Percentiles rank a stretch among this genome's conserved stretches.
Conservation (phyloP, 1,284 basidiomycete species). For the Cutaneotrichosporon spelunceum region DNA sequence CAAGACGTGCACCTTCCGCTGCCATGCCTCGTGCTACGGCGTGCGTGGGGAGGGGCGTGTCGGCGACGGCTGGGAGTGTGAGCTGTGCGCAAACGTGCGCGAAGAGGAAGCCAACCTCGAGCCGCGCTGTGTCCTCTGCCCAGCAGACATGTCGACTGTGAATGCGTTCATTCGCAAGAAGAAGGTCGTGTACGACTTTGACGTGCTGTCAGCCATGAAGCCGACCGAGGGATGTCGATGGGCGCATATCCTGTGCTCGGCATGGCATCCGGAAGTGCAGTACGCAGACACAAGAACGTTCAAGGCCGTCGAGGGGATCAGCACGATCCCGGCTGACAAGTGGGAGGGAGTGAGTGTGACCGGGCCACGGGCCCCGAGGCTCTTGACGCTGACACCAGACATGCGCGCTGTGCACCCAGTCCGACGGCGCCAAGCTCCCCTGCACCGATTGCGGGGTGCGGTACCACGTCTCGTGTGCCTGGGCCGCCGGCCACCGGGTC, state of each 20-base stretch:
- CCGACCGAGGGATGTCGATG: slow-evolving; percentile 92
- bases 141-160: slow-evolving; percentile 30
- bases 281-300: slow-evolving; percentile 71
- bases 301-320: slow-evolving; percentile 81
- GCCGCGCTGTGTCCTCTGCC: slow-evolving; percentile 52
- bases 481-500: slow-evolving; percentile 73
- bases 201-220: slow-evolving; percentile 78
- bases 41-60: slow-evolving; percentile 59
- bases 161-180: slow-evolving; percentile 32
- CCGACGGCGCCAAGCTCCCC: slow-evolving; percentile 73
- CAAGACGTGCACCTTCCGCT: slow-evolving; percentile 68
- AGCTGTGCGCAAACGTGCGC: slow-evolving; percentile 76
- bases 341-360: slow-evolving; percentile 38
- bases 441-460: slow-evolving; percentile 77
- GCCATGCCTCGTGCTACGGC: slow-evolving; percentile 71
- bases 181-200: slow-evolving; percentile 58
- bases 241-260: slow-evolving; percentile 84
- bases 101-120: slow-evolving; percentile 67
- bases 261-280: slow-evolving; percentile 77
- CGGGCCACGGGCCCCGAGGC: too few relatives aligned
- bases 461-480: slow-evolving; percentile 88
- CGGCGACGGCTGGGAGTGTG: slow-evolving; percentile 74
- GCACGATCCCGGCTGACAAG: slow-evolving; percentile 58
- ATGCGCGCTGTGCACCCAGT: slow-evolving; percentile 60
- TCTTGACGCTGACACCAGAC: slow-evolving; percentile 5